phyloP scores from a whole-genome alignment of 2,329 filamentous ascomycete species.

The Hypoxylon rubiginosum region DNA sequence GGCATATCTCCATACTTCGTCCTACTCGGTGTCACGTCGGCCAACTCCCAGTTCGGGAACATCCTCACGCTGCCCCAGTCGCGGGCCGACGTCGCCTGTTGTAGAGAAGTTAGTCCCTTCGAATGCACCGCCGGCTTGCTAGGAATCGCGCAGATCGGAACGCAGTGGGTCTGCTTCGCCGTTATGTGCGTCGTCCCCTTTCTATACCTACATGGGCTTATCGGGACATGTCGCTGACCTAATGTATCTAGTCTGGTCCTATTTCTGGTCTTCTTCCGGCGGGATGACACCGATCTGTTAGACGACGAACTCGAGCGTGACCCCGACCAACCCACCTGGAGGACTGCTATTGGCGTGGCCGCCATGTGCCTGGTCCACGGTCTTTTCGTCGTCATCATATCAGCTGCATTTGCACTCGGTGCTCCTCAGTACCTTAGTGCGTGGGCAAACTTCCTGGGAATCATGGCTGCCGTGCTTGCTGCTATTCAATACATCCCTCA shows the following conservation, averaged over 20 bases:
- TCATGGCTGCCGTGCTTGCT: slow-evolving; percentile 82
- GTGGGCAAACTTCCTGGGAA: slow-evolving; percentile 89
- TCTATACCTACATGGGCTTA: neutral
- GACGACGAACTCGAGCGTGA: slow-evolving; percentile 60
- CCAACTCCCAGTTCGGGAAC: slow-evolving; percentile 90
- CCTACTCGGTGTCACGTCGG: slow-evolving; percentile 90
- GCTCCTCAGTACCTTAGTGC: slow-evolving; percentile 73
- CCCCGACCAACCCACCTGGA: slow-evolving; percentile 74
- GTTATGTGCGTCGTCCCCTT: slow-evolving; percentile 76
- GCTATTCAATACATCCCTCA: slow-evolving; percentile 95
- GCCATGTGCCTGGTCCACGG: slow-evolving; percentile 80
- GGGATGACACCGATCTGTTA: slow-evolving; percentile 65
- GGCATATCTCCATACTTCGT: slow-evolving; percentile 97
- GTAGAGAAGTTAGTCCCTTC: slow-evolving; percentile 81
- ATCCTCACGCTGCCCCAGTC: slow-evolving; percentile 90
- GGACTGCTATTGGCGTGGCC: slow-evolving; percentile 82
- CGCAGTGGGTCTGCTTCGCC: slow-evolving; percentile 92
- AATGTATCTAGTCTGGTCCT: slow-evolving; percentile 78
- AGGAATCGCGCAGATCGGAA: slow-evolving; percentile 90
- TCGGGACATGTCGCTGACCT: slow-evolving; percentile 41
- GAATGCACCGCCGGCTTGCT: slow-evolving; percentile 88
- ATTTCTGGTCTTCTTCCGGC: slow-evolving; percentile 95
- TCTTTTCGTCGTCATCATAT: slow-evolving; percentile 76
- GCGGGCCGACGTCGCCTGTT: slow-evolving; percentile 86
- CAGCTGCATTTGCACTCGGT: slow-evolving; percentile 74